Percentiles rank a stretch among this genome's conserved stretches.
Evolutionary conservation across 129 eudicot genomes (phyloP).

Genomic region (Saussurea involucrata): DNA sequence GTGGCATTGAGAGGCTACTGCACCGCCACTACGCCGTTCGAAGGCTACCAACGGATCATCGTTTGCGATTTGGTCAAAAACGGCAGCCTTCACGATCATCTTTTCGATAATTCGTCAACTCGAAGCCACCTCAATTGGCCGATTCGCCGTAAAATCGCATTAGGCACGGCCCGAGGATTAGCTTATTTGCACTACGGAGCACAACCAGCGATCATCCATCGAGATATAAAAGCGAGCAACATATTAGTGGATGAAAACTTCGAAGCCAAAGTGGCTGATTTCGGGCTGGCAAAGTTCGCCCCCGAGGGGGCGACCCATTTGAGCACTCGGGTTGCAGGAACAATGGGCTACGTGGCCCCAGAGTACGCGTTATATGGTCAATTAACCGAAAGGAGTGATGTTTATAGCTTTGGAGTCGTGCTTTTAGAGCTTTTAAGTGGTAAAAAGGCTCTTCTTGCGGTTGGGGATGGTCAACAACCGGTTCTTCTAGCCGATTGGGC

Average conservation of each 20-base stretch:
- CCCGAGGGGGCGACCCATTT: conserved; percentile 88
- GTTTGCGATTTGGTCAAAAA: conserved; percentile 81
- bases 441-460: conserved; percentile 61
- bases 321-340: conserved; percentile 93
- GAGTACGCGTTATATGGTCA: conserved; percentile 94
- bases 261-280: conserved; percentile 87
- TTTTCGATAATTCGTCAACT: conserved; percentile 33
- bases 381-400: conserved; percentile 88
- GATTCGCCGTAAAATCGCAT: conserved; percentile 55
- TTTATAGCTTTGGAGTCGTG: conserved; percentile 85
- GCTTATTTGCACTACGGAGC: conserved; percentile 88
- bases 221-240: conserved; percentile 90
- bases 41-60: conserved; percentile 85
- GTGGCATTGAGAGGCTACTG: conserved; percentile 83
- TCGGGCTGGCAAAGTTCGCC: conserved; percentile 84
- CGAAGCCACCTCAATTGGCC: conserved; percentile 67
- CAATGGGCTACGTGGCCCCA: conserved; percentile 93
- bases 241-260: conserved; percentile 78
- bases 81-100: conserved; percentile 83
- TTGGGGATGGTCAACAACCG: conserved; percentile 52
- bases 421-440: conserved; percentile 90
- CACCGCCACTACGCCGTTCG: conserved; percentile 60
- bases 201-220: conserved; percentile 69
- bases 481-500: conserved; percentile 86
- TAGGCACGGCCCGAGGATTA: conserved; percentile 79